Conservation (phyloP, 164 flowering plant species). For the Aristolochia contorta region DNA sequence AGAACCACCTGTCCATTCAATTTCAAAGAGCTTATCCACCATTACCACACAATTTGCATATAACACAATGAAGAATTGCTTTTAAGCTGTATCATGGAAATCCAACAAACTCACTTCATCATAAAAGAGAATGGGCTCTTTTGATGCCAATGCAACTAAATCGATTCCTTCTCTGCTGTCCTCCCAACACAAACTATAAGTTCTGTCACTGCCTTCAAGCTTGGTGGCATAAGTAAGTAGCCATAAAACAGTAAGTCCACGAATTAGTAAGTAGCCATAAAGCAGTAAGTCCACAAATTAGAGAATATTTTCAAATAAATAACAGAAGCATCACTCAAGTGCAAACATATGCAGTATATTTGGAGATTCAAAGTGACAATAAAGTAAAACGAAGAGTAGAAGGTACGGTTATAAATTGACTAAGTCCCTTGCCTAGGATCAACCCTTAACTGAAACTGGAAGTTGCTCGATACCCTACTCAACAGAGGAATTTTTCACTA, state of each 20-base stretch:
- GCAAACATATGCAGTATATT: neutral
- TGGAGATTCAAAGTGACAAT: neutral
- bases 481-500: no score
- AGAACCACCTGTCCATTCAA: constrained; percentile 55
- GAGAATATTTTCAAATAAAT: neutral
- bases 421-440: no score
- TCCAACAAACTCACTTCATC: constrained; percentile 57
- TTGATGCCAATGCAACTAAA: constrained; percentile 56
- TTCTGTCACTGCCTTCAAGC: constrained; percentile 23
- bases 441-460: no score
- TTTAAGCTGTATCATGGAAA: no score
- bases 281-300: neutral
- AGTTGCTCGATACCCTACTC: no score
- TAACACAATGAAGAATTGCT: no score
- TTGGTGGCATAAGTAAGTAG: constrained; percentile 5
- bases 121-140: constrained; percentile 95
- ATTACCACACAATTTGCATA: no score
- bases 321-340: neutral
- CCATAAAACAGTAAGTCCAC: neutral
- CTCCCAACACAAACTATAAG: constrained; percentile 50
- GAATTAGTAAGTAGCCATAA: neutral
- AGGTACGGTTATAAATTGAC: no score
- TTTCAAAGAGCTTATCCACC: constrained; percentile 2
- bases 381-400: no score
- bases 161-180: constrained; percentile 71